Conservation (phyloP, 768 basidiomycete genomes). For the Mycena sanguinolenta region DNA sequence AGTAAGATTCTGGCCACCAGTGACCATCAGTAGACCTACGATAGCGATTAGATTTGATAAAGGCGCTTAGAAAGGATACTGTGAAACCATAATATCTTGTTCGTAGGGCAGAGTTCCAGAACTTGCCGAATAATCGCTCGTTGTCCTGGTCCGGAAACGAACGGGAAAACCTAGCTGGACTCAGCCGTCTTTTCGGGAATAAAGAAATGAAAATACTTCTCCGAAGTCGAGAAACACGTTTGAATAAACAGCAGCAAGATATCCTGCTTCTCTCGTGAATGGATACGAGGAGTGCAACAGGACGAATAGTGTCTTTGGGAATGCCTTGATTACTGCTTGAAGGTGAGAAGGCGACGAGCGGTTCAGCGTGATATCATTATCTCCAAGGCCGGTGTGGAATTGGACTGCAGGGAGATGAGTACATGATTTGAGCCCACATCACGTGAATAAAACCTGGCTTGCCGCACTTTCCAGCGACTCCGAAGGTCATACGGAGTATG, state of each 20-base stretch:
- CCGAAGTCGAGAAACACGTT: conserved; percentile 89
- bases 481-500: conserved; percentile 69
- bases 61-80: neutral
- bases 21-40: conserved; percentile 74
- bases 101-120: conserved; percentile 80
- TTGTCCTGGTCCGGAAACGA: conserved; percentile 75
- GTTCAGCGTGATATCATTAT: conserved; percentile 73
- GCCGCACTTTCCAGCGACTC: conserved; percentile 61
- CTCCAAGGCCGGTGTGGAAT: conserved; percentile 88
- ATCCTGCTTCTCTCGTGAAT: conserved; percentile 82
- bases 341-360: conserved; percentile 74
- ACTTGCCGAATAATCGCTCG: conserved; percentile 69
- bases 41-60: neutral
- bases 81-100: conserved; percentile 77
- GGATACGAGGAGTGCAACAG: conserved; percentile 86
- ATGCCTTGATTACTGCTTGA: conserved; percentile 76
- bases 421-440: conserved; percentile 7
- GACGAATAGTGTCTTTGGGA: conserved; percentile 71
- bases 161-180: conserved; percentile 69
- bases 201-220: conserved; percentile 55
- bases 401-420: conserved; percentile 65
- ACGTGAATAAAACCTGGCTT: conserved; percentile 68
- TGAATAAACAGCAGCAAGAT: conserved; percentile 76
- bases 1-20: conserved; percentile 85
- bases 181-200: neutral